phyloP scores from a whole-genome alignment of 768 basidiomycete genomes.

The Leucogyrophana mollusca region DNA sequence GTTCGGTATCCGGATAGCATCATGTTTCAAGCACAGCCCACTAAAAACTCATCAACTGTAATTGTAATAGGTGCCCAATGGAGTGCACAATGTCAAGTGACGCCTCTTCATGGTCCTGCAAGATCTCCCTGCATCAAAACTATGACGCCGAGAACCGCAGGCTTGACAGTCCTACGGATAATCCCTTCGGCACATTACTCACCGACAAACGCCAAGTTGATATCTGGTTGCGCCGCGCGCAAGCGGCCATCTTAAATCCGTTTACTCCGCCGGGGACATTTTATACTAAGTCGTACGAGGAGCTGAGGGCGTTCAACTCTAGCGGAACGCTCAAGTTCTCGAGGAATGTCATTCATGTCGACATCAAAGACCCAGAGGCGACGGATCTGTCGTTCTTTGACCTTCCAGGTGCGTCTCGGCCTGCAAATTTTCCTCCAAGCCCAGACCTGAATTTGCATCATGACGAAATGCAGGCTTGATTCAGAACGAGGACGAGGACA shows the following conservation, averaged over 20 bases:
- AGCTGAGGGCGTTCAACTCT: constrained; percentile 24
- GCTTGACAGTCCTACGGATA: constrained; percentile 20
- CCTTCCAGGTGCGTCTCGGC: constrained; percentile 42
- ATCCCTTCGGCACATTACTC: constrained; percentile 30
- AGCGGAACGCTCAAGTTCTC: constrained; percentile 39
- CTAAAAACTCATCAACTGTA: neutral
- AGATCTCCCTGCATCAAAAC: constrained; percentile 39
- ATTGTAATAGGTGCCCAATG: constrained; percentile 47
- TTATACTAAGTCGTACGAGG: constrained; percentile 16
- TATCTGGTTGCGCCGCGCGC: constrained; percentile 43
- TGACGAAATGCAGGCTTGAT: constrained; percentile 46
- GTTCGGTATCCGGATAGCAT: constrained; percentile 21
- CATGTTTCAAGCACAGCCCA: neutral
- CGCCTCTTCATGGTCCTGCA: constrained; percentile 40
- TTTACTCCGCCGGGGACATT: constrained; percentile 15
- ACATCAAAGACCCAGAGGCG: constrained; percentile 41
- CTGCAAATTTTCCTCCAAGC: neutral
- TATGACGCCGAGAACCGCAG: constrained; percentile 27
- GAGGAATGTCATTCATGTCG: constrained; percentile 48
- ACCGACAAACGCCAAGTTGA: constrained; percentile 34
- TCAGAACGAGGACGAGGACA: constrained; percentile 44
- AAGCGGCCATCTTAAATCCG: constrained; percentile 42
- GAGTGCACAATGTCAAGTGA: constrained; percentile 48
- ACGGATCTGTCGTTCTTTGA: constrained; percentile 55
- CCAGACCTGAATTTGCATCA: constrained; percentile 5